phyloP scores from a whole-genome alignment of 306 rosid genomes.

The Glycyrrhiza uralensis region DNA sequence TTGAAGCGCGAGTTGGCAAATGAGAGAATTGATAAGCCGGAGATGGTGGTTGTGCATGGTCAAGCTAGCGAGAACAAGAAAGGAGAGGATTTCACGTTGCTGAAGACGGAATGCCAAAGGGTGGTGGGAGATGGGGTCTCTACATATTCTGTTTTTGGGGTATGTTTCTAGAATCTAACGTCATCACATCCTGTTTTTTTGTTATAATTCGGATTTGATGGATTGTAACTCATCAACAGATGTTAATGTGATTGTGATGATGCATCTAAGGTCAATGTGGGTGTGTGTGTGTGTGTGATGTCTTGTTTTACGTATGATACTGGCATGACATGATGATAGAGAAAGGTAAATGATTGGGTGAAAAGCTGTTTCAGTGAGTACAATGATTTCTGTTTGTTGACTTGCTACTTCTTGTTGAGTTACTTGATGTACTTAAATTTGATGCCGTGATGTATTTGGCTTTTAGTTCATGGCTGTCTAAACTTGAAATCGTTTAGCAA shows the following conservation, averaged over 20 bases:
- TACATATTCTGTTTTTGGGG: conserved; percentile 87
- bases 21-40: conserved; percentile 79
- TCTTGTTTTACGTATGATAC: not conserved
- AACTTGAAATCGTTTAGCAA: not conserved
- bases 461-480: not conserved
- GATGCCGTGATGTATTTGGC: not conserved
- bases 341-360: not conserved
- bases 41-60: conserved; percentile 54
- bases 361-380: not conserved
- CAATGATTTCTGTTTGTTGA: not conserved
- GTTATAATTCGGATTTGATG: not conserved
- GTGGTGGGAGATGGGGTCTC: conserved; percentile 75
- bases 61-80: conserved; percentile 82
- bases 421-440: not conserved
- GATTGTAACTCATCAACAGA: not conserved
- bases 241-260: not conserved
- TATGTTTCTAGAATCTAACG: conserved; percentile 20
- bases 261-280: conserved; percentile 13
- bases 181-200: not conserved
- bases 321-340: conserved; percentile 18
- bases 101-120: conserved; percentile 83
- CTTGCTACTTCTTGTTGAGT: not conserved
- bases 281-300: conserved; percentile 5
- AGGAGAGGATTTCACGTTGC: conserved; percentile 78
- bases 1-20: conserved; percentile 74